These are phyloP conservation scores for Begonia masoniana DNA, from an alignment of 306 rosid genomes.

Conservation along the genomic window DNA sequence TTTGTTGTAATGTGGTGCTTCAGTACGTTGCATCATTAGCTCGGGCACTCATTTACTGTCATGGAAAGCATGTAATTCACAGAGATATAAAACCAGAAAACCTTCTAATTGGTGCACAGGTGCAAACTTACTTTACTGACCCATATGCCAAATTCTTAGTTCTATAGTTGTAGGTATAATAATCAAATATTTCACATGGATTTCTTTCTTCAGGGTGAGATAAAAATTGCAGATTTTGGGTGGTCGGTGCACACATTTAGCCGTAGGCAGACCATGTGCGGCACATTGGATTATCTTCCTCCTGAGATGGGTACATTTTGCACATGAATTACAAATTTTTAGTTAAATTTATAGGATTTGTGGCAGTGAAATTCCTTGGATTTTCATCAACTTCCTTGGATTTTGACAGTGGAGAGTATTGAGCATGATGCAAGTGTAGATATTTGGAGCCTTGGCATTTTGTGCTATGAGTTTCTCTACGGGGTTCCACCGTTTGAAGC, in stretches of 20 bases:
- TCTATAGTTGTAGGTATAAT: slow-evolving; percentile 6
- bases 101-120: slow-evolving; percentile 93
- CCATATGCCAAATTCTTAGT: slow-evolving; percentile 4
- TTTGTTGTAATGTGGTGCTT: slow-evolving; percentile 1
- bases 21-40: slow-evolving; percentile 97
- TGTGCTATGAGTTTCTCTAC: slow-evolving; percentile 94
- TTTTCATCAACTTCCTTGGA: not conserved
- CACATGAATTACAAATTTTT: not conserved
- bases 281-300: slow-evolving; percentile 94
- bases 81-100: slow-evolving; percentile 98
- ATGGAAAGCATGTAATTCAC: slow-evolving; percentile 97
- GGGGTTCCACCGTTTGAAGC: slow-evolving; percentile 99
- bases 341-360: no score
- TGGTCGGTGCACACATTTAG: slow-evolving; percentile 99
- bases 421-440: slow-evolving; percentile 98
- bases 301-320: slow-evolving; percentile 86
- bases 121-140: slow-evolving; percentile 15
- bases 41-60: slow-evolving; percentile 95
- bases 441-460: slow-evolving; percentile 96
- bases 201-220: slow-evolving; percentile 59
- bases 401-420: slow-evolving; percentile 77
- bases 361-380: not conserved
- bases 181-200: slow-evolving; percentile 12
- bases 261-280: slow-evolving; percentile 99
- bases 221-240: slow-evolving; percentile 97